Evolutionary conservation across 306 rosid species (phyloP).

Genomic region (Psophocarpus tetragonolobus): DNA sequence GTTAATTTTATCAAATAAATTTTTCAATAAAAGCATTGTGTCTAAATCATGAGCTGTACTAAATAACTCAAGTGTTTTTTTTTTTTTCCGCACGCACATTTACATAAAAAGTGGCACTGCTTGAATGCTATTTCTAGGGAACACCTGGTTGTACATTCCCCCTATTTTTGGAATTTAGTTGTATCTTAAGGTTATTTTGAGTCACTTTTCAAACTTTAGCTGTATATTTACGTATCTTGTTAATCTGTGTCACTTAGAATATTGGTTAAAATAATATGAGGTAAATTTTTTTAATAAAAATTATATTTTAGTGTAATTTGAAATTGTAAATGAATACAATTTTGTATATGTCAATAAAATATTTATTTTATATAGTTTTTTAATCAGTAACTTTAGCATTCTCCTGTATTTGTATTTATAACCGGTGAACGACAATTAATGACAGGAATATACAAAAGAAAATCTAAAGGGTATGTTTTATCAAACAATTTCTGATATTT

Average conservation of each 20-base stretch:
- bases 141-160: background rate
- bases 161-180: constrained; percentile 5
- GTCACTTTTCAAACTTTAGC: background rate
- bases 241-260: too few species aligned
- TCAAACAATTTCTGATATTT: background rate
- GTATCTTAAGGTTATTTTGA: background rate
- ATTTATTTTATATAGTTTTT: too few species aligned
- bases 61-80: constrained; percentile 1
- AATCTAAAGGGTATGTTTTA: background rate
- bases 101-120: background rate
- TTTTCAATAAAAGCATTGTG: background rate
- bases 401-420: background rate
- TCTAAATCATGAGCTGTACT: background rate
- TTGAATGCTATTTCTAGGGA: background rate
- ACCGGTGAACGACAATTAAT: background rate
- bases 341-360: too few species aligned
- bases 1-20: background rate
- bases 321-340: too few species aligned
- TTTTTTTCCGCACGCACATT: background rate
- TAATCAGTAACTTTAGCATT: too few species aligned
- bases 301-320: too few species aligned
- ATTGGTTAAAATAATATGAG: too few species aligned
- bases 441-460: background rate
- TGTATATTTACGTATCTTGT: too few species aligned
- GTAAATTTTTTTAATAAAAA: too few species aligned